phyloP scores from a whole-genome alignment of 495 filamentous ascomycete species.

The Talaromyces adpressus region DNA sequence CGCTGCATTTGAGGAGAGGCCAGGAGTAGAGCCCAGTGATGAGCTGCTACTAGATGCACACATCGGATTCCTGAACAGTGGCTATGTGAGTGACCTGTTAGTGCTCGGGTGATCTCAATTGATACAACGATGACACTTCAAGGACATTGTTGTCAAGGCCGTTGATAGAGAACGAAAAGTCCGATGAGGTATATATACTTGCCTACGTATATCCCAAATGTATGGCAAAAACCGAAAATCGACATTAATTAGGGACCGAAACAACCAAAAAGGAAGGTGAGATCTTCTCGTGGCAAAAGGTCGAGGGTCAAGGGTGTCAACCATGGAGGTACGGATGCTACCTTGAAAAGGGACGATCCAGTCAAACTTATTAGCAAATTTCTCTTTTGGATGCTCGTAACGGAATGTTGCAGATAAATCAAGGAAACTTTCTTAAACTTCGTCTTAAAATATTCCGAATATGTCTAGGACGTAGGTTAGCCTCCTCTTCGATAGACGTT shows the following conservation, averaged over 20 bases:
- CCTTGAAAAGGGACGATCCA: neutral
- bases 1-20: neutral
- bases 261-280: neutral
- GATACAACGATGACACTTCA: neutral
- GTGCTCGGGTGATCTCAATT: neutral
- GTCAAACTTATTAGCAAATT: neutral
- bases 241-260: neutral
- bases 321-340: neutral
- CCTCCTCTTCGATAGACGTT: neutral
- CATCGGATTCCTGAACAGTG: neutral
- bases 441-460: neutral
- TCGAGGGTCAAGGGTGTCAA: neutral
- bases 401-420: neutral
- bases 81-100: neutral
- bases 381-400: neutral
- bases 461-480: neutral
- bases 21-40: neutral
- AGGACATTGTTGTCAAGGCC: neutral
- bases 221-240: neutral
- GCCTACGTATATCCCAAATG: neutral
- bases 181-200: neutral
- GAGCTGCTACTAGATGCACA: neutral
- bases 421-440: neutral
- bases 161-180: neutral
- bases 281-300: neutral